A percentile compares a stretch with the other conserved stretches of the same genome.
Evolutionary conservation across 495 filamentous ascomycete genomes (phyloP).

Genomic region (Penicillium lividum): DNA sequence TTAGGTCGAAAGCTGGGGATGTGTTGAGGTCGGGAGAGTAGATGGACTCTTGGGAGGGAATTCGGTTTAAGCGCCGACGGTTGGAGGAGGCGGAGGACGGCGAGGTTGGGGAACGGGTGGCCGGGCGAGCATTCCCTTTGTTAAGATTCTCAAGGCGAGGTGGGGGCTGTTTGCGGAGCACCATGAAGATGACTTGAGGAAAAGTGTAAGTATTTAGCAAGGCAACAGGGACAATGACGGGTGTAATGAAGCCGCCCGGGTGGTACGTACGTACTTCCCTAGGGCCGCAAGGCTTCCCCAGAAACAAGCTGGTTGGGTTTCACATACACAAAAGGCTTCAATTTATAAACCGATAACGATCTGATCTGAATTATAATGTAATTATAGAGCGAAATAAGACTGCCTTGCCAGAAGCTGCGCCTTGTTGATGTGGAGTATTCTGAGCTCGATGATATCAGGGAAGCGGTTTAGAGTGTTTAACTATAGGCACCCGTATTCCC

Average conservation of each 20-base stretch:
- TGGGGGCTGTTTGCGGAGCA: conserved; percentile 48
- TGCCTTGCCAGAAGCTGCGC: background rate
- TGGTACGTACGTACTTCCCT: conserved; percentile 4
- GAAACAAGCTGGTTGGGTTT: background rate
- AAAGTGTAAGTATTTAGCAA: conserved; percentile 1
- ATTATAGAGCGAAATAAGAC: background rate
- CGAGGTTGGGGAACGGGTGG: conserved; percentile 32
- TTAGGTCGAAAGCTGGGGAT: conserved; percentile 46
- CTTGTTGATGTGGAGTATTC: background rate
- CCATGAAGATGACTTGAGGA: conserved; percentile 37
- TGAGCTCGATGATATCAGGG: conserved; percentile 8
- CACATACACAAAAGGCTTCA: background rate
- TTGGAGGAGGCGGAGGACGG: conserved; percentile 34
- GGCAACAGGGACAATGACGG: background rate
- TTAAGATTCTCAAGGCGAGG: conserved; percentile 42
- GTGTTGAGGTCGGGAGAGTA: conserved; percentile 48
- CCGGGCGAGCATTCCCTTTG: conserved; percentile 35
- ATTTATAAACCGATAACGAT: background rate
- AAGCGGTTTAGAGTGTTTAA: background rate
- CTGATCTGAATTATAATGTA: background rate
- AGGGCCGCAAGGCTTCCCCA: conserved; percentile 10
- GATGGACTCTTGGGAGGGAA: conserved; percentile 40
- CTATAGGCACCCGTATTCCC: conserved; percentile 10
- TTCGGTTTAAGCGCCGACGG: conserved; percentile 31
- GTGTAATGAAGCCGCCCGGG: background rate